Conservation (phyloP, 768 basidiomycete genomes). For the Russula virescens region DNA sequence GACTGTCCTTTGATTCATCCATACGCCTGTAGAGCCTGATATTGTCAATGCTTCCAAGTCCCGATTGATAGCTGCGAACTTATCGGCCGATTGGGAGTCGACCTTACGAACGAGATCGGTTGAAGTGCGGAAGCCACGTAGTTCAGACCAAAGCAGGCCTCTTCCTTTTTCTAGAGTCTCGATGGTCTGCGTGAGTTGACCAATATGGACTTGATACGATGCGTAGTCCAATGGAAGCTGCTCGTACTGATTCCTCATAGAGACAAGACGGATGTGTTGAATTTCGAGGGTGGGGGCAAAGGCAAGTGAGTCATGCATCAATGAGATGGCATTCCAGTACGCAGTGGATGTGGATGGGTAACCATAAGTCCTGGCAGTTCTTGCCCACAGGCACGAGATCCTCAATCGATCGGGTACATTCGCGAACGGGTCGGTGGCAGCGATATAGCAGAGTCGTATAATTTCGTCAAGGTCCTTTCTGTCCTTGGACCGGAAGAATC, state of each 20-base stretch:
- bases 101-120: neutral
- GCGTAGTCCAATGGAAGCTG: neutral
- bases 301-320: neutral
- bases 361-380: accelerated
- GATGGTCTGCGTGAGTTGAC: neutral
- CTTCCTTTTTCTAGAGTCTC: constrained; percentile 6
- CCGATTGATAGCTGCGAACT: neutral
- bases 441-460: neutral
- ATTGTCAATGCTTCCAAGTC: neutral
- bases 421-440: neutral
- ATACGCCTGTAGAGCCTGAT: neutral
- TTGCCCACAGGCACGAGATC: neutral
- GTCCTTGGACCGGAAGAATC: neutral
- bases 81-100: neutral
- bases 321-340: neutral
- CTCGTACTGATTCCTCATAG: neutral
- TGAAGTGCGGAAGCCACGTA: constrained; percentile 1
- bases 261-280: constrained; percentile 3
- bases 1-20: neutral
- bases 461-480: constrained; percentile 1
- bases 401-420: neutral
- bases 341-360: neutral
- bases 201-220: neutral
- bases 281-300: constrained; percentile 1
- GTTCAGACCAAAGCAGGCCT: constrained; percentile 4